phyloP scores from a whole-genome alignment of 1,284 basidiomycete species.

The Cryptococcus sp. region DNA sequence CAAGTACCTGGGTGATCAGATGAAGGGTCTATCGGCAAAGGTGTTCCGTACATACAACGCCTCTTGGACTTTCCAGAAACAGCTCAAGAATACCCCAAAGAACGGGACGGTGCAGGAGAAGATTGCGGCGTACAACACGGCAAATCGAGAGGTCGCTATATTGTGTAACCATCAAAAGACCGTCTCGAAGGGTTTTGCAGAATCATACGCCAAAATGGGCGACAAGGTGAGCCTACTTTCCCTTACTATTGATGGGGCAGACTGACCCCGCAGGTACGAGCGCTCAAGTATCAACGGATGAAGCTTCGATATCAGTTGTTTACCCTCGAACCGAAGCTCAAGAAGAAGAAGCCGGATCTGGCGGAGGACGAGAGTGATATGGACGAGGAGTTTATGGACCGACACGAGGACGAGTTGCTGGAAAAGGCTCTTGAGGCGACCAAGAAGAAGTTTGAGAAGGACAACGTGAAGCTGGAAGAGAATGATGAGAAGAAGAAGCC shows the following conservation, averaged over 20 bases:
- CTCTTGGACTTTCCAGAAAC: constrained; percentile 85
- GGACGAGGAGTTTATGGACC: constrained; percentile 81
- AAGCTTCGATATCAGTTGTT: constrained; percentile 79
- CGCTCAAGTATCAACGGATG: constrained; percentile 89
- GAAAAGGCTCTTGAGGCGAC: constrained; percentile 78
- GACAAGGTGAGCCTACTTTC: constrained; percentile 66
- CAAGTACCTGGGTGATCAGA: constrained; percentile 82
- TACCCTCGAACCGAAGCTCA: constrained; percentile 65
- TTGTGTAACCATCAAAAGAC: constrained; percentile 96
- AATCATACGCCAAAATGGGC: constrained; percentile 84
- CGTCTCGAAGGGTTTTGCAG: constrained; percentile 82
- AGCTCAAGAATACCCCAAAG: constrained; percentile 70
- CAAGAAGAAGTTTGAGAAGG: constrained; percentile 80
- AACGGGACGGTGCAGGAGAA: constrained; percentile 80
- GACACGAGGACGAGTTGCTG: constrained; percentile 72
- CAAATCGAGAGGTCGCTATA: constrained; percentile 90
- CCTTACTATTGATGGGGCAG: neutral
- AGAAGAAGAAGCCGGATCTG: constrained; percentile 71
- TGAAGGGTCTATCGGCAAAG: constrained; percentile 94
- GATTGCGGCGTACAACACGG: constrained; percentile 88
- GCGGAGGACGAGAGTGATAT: constrained; percentile 81
- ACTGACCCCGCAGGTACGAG: constrained; percentile 48
- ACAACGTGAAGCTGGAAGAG: constrained; percentile 76
- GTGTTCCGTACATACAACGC: constrained; percentile 99
- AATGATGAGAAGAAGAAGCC: constrained; percentile 61